Base-by-base conservation (phyloP, 805 yeast species). In the Kodamaea neixiangensis region DNA sequence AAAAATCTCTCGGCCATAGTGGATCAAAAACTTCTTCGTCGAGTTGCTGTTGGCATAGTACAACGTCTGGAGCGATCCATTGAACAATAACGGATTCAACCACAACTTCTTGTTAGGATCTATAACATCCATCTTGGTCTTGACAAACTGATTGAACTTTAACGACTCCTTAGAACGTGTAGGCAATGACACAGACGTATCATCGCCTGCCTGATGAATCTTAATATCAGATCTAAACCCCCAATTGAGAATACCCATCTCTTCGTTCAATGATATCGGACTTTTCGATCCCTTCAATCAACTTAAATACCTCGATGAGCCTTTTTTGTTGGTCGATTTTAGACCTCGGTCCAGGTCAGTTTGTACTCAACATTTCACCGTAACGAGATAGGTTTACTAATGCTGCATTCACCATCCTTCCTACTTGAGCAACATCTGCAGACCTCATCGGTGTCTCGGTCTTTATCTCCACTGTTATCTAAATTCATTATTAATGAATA, bases 31-130 rank as follows among this genome's bases (percentile, higher is more conserved):
- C 22, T 67, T 66, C 39, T 72, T 69, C n/a, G 80, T 72, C 51
- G 78, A 78, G 50, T 77, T 76, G 35, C 82, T 80, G 18, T 75
- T 67, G 2, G 85, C 79, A 43, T 92, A 81, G 61, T 81, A 84
- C 63, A 86, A 62, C 1, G 97, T 90, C 67, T 92, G 97, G 21
- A 89, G 67, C 50, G 86, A 78, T 19, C 97, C 97, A 53, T 83
- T 83, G 65, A 82, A 81, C 22, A 86, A 65, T 2, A 79, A 67
- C 6, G 94, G 94, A 54, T 82, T 79, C 63, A 86, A 71, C 65
- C 80, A 69, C 57, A 85, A 77, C 58, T 74, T 75, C 37, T 62
- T 57, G 17, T 52, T 29, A 2, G 65, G 57, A 51, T 58, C 68
- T 14, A 69, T 48, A 17, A 61, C 53, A 14, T 20, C 18, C 40